Evolutionary conservation across 306 rosid genomes (phyloP), one percentile per base, ranked within the genome.

Genomic region (Vigna nakashimae): DNA sequence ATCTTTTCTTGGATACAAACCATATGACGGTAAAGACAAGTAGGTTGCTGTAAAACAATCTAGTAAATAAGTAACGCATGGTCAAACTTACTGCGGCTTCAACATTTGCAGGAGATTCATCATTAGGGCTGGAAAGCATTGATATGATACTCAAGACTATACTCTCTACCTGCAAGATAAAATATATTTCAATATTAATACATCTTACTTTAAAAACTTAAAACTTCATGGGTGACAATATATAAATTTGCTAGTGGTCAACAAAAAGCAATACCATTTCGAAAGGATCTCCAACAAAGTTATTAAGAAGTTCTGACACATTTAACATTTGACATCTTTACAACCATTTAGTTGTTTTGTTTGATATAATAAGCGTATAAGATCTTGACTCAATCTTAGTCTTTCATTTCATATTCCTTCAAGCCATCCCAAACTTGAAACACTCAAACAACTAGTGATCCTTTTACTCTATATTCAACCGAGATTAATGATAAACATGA

Each of bases 61-160:
- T 26, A 15, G 74, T 17, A 42, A 69, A 75, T 60, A 22, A 50
- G 22, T 40, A 75, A 60, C 14, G 40, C 1, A 24, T 13, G 51
- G 65, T 71, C 26, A 60, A 70, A 87, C 99, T 96, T 90, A 96
- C 99, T 0, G 98, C 99, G 60, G 99, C 99, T 88, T 96, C 99
- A 18, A 96, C 97, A 80, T 96, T 96, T 65, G 99, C 99, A 30
- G 99, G 99, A 51, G 99, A 96, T 85, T 96, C 99, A 3, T 96
- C 99, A 77, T 96, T 96, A 1, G 99, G 99, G 59, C 98, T 55
- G 11, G 99, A 96, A 69, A 96, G 94, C 99, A 96, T 96, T 1
- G 99, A 96, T 87, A 96, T 96, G 77, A 96, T 91, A 85, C 99
- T 96, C 89, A 96, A 88, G 32, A 96, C 97, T 86, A 96, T 96